Percentiles rank a stretch among this genome's conserved stretches.
Evolutionary conservation across 352 stramenopile species (phyloP).

Genomic region (Blastocystis sp.): DNA sequence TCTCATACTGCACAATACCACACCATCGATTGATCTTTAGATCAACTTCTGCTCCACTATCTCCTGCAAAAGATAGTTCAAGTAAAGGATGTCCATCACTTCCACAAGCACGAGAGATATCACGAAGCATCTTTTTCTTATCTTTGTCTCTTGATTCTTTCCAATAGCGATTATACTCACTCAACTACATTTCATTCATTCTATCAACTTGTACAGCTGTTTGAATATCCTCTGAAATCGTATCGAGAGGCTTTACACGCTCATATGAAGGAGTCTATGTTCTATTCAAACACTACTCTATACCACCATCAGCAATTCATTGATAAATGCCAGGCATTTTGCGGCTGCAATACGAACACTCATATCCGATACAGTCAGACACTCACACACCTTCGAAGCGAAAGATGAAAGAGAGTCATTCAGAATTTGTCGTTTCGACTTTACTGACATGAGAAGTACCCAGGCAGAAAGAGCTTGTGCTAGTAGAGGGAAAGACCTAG

Average conservation of each 20-base stretch:
- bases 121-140: constrained; percentile 26
- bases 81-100: neutral
- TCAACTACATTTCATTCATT: neutral
- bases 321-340: constrained; percentile 45
- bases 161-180: constrained; percentile 50
- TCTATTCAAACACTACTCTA: neutral
- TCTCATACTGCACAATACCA: neutral
- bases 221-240: neutral
- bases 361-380: neutral
- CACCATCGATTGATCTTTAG: neutral
- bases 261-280: neutral
- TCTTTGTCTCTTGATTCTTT: constrained; percentile 64
- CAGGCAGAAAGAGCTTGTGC: constrained; percentile 63
- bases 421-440: constrained; percentile 61
- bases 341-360: neutral
- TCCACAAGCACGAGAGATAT: neutral
- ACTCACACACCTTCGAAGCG: neutral
- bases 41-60: neutral
- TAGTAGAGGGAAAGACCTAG: constrained; percentile 11
- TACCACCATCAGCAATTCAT: neutral
- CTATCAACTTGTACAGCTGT: neutral
- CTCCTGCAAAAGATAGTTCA: neutral
- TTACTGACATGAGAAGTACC: constrained; percentile 54
- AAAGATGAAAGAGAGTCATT: neutral
- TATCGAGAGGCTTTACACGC: neutral